phyloP scores from a whole-genome alignment of 2,329 filamentous ascomycete species.

The Tolypocladium cylindrosporum region DNA sequence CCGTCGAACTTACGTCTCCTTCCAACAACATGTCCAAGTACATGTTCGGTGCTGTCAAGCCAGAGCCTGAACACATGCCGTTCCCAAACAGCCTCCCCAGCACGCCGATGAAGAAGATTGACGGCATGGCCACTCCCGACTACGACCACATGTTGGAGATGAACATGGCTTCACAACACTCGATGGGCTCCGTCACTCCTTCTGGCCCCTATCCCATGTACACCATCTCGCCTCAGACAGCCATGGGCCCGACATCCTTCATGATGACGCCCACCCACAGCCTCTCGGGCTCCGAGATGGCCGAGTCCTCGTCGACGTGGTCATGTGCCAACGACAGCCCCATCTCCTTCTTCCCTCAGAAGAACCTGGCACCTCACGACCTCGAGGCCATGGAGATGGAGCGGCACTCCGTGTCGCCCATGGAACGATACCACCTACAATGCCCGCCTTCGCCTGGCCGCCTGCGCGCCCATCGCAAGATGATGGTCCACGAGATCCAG shows the following conservation, averaged over 20 bases:
- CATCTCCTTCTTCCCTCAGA: constrained; percentile 27
- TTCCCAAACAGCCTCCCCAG: constrained; percentile 21
- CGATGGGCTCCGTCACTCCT: constrained; percentile 27
- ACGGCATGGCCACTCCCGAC: constrained; percentile 21
- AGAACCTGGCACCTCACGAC: constrained; percentile 17
- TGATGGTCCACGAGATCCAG: constrained; percentile 31
- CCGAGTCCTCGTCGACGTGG: constrained; percentile 27
- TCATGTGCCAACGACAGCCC: constrained; percentile 30
- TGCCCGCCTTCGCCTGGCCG: constrained; percentile 22
- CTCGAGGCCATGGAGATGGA: constrained; percentile 25
- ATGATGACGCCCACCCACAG: constrained; percentile 31
- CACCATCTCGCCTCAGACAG: constrained; percentile 21
- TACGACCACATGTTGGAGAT: constrained; percentile 30
- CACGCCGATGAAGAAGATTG: constrained; percentile 26
- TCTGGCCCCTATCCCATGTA: constrained; percentile 25
- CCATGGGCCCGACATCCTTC: constrained; percentile 22
- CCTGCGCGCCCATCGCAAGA: constrained; percentile 25
- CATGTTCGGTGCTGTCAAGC: constrained; percentile 23
- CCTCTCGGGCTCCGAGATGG: constrained; percentile 27
- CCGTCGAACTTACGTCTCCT: constrained; percentile 25
- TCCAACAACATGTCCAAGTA: constrained; percentile 21
- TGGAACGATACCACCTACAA: constrained; percentile 19
- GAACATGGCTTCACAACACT: constrained; percentile 20
- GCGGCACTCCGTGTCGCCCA: constrained; percentile 24
- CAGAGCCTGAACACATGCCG: constrained; percentile 21